Base-by-base conservation (phyloP, 352 stramenopile genomes). In the Globisporangium lucens region DNA sequence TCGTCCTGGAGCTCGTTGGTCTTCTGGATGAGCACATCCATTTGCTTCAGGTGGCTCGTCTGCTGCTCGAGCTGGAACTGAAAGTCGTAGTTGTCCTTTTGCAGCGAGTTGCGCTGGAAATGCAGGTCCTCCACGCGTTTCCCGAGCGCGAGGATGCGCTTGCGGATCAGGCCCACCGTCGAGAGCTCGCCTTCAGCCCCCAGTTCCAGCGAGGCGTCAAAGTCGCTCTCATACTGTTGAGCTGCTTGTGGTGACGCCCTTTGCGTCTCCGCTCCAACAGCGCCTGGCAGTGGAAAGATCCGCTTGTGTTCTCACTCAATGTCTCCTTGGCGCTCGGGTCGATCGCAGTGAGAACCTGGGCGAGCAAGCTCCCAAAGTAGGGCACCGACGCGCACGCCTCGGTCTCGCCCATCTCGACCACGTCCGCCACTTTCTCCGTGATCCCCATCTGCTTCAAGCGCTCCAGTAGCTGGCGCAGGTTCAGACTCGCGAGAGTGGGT, bases 41-140 rank as follows among this genome's bases (percentile, higher is more conserved):
- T 81, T 24, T 91, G 75, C 51, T 75, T 74, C 20, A 92, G 75
- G 17, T 75, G 71, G 33, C 47, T 66, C 3, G 74, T 76, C 20
- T 90, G 83, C 36, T 89, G 72, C 60, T 93, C 80, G 0, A 93
- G 51, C 57, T 89, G 75, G 57, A 78, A 84, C 63, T 93, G 84
- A 12, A 91, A 77, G 30, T 88, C 82, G 62, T 91, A 90, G 61
- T 89, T 91, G 27, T 93, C 82, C 58, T 89, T 87, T 52, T 93
- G 84, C 22, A 93, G 70, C 27, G 79, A 67, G 41, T 88, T 93
- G 1, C 84, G 77, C 66, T 91, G 84, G 64, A 81, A 91, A 46
- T 90, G 82, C 33, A 93, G 61, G 36, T 91, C 80, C 24, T 91
- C 82, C 2, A 93, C 74, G 20, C 80, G 77, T 59, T 90, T 88